Evolutionary conservation across 352 stramenopile species (phyloP), one percentile per base, ranked within the genome.

Genomic region (Pythium vanterpoolii): DNA sequence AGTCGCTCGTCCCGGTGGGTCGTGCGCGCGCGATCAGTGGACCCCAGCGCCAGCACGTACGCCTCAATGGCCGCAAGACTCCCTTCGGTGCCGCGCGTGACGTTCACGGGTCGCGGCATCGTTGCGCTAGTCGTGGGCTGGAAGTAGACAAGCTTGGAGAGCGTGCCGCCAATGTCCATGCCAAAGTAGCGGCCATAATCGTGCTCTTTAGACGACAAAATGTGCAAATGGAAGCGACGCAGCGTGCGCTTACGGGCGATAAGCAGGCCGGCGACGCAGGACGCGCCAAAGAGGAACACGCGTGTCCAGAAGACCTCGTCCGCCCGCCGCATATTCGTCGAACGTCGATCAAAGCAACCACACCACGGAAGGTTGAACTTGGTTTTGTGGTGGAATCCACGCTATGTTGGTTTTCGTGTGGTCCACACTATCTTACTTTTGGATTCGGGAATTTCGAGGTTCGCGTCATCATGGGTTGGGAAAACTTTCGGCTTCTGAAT

Each of bases 131-230:
- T 27, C 4, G 58, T 65, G 19, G 88, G 87, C 74, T 97, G 84
- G 69, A 98, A 97, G 74, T 97, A 98, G 36, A 98, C 90, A 47
- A 98, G 78, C 68, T 98, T 98, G 45, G 83, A 83, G 46, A 98
- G 71, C 44, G 89, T 96, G 44, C 93, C 93, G 56, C 93, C 93
- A 44, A 98, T 93, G 69, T 98, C 93, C 60, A 98, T 84, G 30
- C 89, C 93, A 64, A 97, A 97, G 49, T 76, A 79, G 44, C 69
- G 72, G 38, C 77, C 83, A 28, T 83, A 84, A 64, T 92, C 83
- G 53, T 83, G 72, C 42, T 72, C 72, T 60, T 89, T 89, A 54
- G 75, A 64, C 46, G 77, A 79, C 40, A 92, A 66, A 45, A 92
- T 79, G 60, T 87, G 79, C 46, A 79, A 50, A 51, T 92, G 79